Base-by-base conservation (phyloP, 2,329 filamentous ascomycete genomes). In the Colletotrichum abscissum region DNA sequence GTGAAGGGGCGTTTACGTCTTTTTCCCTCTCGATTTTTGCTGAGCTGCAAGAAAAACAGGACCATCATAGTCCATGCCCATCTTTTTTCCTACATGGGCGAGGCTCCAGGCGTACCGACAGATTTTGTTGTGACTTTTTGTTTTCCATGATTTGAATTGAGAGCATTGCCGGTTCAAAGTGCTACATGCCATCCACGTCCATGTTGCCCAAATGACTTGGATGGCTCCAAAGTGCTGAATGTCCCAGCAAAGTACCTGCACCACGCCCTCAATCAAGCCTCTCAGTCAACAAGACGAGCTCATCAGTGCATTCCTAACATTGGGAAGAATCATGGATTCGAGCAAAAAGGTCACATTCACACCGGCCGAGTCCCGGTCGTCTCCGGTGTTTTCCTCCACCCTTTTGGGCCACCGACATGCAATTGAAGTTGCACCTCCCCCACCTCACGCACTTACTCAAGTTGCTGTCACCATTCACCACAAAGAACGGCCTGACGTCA, bases 41-140 rank as follows among this genome's bases (percentile, higher is more conserved):
- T 19, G 26, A 22, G 81, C 80, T 87, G 86, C 86, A 77, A 88
- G 82, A 88, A 66, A 78, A 81, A 79, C 74, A 74, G 86, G 86
- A 83, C 86, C 86, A 86, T 88, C 86, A 88, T 88, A 88, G 86
- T 88, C 86, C 86, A 78, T 81, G 86, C 81, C 85, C 81, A 83
- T 84, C 81, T 82, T 76, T 76, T 73, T 77, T 77, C 67, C 79
- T 76, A 87, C 86, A 81, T 82, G 82, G 85, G 85, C 84, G 86
- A 84, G 86, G 86, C 86, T 88, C 86, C 86, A 76, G 80, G 85
- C 79, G 86, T 79, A 85, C 86, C 86, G 76, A 73, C 71, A 73
- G 63, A 35, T 57, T 4, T 33, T 14, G 2, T 5, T 16, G 38
- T 52, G 38, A 69, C 12, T 33, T 16, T 42, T 5, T 42, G 1